Evolutionary conservation across 352 stramenopile species (phyloP).

Genomic region (Pythium insidiosum): DNA sequence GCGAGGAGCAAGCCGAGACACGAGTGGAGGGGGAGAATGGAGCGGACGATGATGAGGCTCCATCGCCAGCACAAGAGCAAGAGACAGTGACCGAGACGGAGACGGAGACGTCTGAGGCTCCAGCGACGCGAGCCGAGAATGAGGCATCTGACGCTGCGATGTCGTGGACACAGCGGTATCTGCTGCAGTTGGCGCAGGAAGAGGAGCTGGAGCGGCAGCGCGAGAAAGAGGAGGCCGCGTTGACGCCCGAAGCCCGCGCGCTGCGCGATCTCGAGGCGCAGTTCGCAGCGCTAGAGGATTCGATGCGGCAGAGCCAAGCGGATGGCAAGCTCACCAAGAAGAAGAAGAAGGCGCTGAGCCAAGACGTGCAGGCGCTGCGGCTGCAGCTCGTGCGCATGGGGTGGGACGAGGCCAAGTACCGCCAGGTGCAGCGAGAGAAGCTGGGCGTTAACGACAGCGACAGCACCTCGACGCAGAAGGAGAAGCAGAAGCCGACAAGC

Average conservation of each 20-base stretch:
- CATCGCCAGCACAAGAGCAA: no score
- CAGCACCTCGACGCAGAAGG: not conserved
- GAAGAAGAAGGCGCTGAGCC: slow-evolving; percentile 29
- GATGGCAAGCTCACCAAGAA: slow-evolving; percentile 52
- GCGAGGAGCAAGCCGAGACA: not conserved
- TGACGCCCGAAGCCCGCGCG: slow-evolving; percentile 27
- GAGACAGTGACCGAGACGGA: not conserved
- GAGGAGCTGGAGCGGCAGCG: slow-evolving; percentile 32
- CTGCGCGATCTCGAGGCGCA: slow-evolving; percentile 40
- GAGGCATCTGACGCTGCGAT: no score
- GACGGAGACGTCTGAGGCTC: not conserved
- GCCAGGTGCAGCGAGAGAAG: slow-evolving; percentile 19
- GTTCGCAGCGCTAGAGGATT: slow-evolving; percentile 25
- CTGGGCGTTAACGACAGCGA: slow-evolving; percentile 1
- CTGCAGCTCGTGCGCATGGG: slow-evolving; percentile 14
- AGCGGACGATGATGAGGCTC: not conserved
- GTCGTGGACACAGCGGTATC: slow-evolving; percentile 73
- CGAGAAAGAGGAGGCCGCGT: slow-evolving; percentile 19
- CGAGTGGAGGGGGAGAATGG: not conserved
- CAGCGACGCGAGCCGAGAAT: slow-evolving; percentile 1
- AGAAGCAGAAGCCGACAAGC: not conserved
- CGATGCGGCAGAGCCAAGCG: slow-evolving; percentile 20
- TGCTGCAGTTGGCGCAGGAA: slow-evolving; percentile 39
- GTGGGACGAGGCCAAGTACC: slow-evolving; percentile 21
- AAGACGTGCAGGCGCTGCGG: slow-evolving; percentile 17